These are phyloP conservation scores for Mrakia blollopis DNA, from an alignment of 768 basidiomycete genomes.

Conservation along the genomic window DNA sequence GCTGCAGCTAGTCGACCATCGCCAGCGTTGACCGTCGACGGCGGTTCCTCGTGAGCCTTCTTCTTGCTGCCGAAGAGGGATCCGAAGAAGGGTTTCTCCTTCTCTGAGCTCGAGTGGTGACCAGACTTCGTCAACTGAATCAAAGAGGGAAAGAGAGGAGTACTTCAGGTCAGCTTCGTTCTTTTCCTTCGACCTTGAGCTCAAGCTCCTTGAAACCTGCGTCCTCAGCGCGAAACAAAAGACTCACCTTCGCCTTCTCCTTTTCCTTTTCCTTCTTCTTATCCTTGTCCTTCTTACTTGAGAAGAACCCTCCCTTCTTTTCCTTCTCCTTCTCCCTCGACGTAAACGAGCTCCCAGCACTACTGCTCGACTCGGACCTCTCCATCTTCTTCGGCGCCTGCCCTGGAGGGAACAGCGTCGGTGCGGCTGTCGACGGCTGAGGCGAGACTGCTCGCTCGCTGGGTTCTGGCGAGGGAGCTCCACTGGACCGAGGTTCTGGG, in stretches of 20 bases:
- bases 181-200: no score
- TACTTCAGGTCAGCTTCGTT: background rate
- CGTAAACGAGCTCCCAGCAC: background rate
- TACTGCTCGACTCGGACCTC: constrained; percentile 16
- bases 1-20: constrained; percentile 79
- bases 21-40: constrained; percentile 40
- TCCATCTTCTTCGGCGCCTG: constrained; percentile 21
- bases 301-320: constrained; percentile 40
- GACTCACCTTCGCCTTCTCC: constrained; percentile 49
- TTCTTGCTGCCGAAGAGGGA: constrained; percentile 81
- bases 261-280: constrained; percentile 36
- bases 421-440: background rate
- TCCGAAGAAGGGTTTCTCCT: constrained; percentile 77
- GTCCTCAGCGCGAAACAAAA: background rate
- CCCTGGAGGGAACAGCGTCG: background rate
- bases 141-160: background rate
- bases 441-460: background rate
- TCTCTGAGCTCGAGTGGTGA: constrained; percentile 46
- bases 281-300: constrained; percentile 35
- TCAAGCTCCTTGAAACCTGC: background rate
- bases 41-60: constrained; percentile 66
- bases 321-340: constrained; percentile 40
- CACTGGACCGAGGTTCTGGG: constrained; percentile 4
- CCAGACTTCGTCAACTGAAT: background rate
- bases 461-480: constrained; percentile 12